Percentiles rank a stretch among this genome's conserved stretches.
Evolutionary conservation across 306 rosid species (phyloP).

Genomic region (Cucurbita pepo): DNA sequence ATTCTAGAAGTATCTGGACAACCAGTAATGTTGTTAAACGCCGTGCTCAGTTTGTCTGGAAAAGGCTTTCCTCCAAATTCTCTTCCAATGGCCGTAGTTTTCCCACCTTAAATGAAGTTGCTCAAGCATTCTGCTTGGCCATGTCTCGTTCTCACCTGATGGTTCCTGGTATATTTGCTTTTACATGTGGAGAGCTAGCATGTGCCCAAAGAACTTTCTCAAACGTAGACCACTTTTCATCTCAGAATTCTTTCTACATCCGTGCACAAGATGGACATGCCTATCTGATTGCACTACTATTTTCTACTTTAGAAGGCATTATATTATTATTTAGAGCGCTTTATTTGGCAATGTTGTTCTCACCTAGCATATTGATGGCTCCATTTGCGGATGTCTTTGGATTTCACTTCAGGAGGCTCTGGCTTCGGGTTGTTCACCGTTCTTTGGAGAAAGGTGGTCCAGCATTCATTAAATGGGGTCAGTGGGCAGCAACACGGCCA

Average conservation of each 20-base stretch:
- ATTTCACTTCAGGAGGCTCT: slow-evolving; percentile 43
- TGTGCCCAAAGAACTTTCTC: slow-evolving; percentile 43
- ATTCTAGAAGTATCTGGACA: slow-evolving; percentile 26
- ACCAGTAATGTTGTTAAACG: slow-evolving; percentile 28
- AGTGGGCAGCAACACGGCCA: slow-evolving; percentile 99
- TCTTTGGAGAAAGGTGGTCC: slow-evolving; percentile 87
- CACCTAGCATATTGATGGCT: slow-evolving; percentile 83
- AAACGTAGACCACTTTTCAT: slow-evolving; percentile 30
- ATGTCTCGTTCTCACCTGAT: slow-evolving; percentile 50
- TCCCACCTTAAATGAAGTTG: slow-evolving; percentile 44
- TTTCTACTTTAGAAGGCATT: slow-evolving; percentile 43
- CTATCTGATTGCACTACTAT: slow-evolving; percentile 29
- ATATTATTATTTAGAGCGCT: slow-evolving; percentile 57
- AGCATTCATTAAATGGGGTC: slow-evolving; percentile 99
- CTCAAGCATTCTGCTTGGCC: slow-evolving; percentile 84
- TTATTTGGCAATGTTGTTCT: slow-evolving; percentile 58
- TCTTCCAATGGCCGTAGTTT: slow-evolving; percentile 25
- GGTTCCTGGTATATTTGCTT: slow-evolving; percentile 75
- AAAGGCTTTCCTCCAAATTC: slow-evolving; percentile 37
- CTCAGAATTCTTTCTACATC: slow-evolving; percentile 40
- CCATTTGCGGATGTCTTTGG: slow-evolving; percentile 69
- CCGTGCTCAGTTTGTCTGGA: slow-evolving; percentile 54
- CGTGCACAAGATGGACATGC: slow-evolving; percentile 78
- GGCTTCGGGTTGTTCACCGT: slow-evolving; percentile 74
- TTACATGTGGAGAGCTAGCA: slow-evolving; percentile 67